A percentile compares a stretch with the other conserved stretches of the same genome.
Conservation (phyloP, 176 grass and related monocot genomes). For the Oryza glaberrima region DNA sequence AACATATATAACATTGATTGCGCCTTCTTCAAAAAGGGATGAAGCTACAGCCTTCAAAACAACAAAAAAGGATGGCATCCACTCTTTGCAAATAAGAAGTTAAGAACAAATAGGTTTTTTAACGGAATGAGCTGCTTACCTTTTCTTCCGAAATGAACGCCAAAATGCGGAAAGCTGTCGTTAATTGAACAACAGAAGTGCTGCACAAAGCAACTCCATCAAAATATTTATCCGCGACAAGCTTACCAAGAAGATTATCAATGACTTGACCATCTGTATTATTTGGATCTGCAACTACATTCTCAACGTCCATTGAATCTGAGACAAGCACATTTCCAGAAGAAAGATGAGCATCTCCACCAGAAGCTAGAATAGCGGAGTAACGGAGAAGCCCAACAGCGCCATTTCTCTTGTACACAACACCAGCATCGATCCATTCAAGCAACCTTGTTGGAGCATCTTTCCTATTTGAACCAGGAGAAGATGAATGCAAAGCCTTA, state of each 20-base stretch:
- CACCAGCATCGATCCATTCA: slow-evolving; percentile 98
- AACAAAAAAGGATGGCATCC: slow-evolving; percentile 39
- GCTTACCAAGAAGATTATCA: slow-evolving; percentile 90
- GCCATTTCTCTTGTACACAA: slow-evolving; percentile 95
- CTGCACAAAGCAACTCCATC: slow-evolving; percentile 75
- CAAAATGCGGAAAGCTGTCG: slow-evolving; percentile 84
- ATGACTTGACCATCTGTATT: slow-evolving; percentile 79
- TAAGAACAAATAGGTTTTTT: neutral
- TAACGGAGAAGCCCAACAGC: slow-evolving; percentile 85
- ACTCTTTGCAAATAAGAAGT: slow-evolving; percentile 19
- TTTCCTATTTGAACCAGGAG: slow-evolving; percentile 92
- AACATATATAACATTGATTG: slow-evolving; percentile 85
- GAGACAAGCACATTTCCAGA: slow-evolving; percentile 87
- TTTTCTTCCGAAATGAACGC: slow-evolving; percentile 92
- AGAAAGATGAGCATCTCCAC: slow-evolving; percentile 95
- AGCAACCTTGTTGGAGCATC: slow-evolving; percentile 92
- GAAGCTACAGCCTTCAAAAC: slow-evolving; percentile 74
- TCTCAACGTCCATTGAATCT: slow-evolving; percentile 90
- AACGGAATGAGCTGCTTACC: slow-evolving; percentile 54
- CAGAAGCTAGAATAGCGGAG: slow-evolving; percentile 88
- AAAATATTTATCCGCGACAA: slow-evolving; percentile 87
- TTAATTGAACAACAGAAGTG: slow-evolving; percentile 91
- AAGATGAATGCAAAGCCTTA: slow-evolving; percentile 91
- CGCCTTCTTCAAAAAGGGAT: slow-evolving; percentile 97
- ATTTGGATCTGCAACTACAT: slow-evolving; percentile 84